Conservation (phyloP, 805 yeast species). For the Starmera dryadoides region DNA sequence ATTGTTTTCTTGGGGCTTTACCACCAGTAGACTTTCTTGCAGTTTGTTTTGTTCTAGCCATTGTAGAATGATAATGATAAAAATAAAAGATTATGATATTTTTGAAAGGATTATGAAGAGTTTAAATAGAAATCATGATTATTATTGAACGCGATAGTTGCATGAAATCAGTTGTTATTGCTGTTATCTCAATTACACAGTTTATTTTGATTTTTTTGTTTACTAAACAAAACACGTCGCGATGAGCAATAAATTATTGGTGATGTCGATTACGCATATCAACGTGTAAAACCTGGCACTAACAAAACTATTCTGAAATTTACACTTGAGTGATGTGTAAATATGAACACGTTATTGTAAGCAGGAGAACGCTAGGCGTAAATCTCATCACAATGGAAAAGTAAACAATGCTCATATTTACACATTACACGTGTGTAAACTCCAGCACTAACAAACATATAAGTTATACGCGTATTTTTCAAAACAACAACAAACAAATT, state of each 20-base stretch:
- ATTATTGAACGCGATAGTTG: no score
- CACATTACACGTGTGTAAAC: not conserved
- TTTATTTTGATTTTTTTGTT: no score
- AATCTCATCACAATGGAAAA: conserved; percentile 3
- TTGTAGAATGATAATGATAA: conserved; percentile 22
- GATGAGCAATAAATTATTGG: conserved; percentile 1
- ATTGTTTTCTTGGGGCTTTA: conserved; percentile 95
- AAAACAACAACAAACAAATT: no score
- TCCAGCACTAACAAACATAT: not conserved
- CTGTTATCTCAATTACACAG: no score
- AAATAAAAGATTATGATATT: conserved; percentile 2
- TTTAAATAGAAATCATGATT: no score
- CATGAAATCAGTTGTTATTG: no score
- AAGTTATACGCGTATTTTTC: no score
- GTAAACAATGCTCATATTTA: not conserved
- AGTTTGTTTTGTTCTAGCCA: conserved; percentile 94
- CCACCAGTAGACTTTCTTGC: conserved; percentile 95
- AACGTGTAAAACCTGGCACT: no score
- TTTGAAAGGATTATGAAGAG: not conserved
- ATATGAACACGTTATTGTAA: conserved; percentile 2
- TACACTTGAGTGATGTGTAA: conserved; percentile 5
- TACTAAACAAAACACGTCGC: no score
- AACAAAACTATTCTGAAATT: no score
- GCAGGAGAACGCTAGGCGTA: conserved; percentile 7
- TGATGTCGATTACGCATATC: conserved; percentile 18